A percentile compares a stretch with the other conserved stretches of the same genome.
These are phyloP conservation scores for Candida ulmi DNA, from an alignment of 805 yeast species.

Conservation along the genomic window DNA sequence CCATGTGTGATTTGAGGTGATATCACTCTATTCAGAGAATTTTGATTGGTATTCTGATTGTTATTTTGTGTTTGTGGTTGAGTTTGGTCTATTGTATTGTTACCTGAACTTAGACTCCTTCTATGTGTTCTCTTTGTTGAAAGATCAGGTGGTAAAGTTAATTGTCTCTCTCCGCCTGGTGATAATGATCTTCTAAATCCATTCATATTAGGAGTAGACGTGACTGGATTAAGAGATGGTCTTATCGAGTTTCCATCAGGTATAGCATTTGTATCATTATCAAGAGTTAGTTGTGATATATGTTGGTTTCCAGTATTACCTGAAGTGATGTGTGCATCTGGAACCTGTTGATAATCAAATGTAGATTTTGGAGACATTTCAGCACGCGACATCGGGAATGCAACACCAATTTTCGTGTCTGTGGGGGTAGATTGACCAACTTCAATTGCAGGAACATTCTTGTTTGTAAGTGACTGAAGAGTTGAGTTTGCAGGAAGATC, in stretches of 20 bases:
- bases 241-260: slow-evolving; percentile 1
- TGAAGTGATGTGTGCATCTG: too few species aligned
- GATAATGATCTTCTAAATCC: slow-evolving; percentile 13
- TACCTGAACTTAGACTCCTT: slow-evolving; percentile 1
- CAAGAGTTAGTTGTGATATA: too few species aligned
- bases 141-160: slow-evolving; percentile 1
- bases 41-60: not conserved
- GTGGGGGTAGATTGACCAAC: not conserved
- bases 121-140: not conserved
- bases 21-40: too few species aligned
- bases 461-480: not conserved
- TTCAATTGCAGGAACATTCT: not conserved
- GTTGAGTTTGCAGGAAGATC: too few species aligned
- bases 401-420: not conserved
- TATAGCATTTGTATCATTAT: too few species aligned
- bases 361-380: not conserved
- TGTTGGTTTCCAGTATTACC: too few species aligned
- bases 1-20: too few species aligned
- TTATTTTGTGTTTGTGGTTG: too few species aligned
- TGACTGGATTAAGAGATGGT: slow-evolving; percentile 8
- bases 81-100: not conserved
- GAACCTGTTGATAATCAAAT: not conserved
- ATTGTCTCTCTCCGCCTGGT: slow-evolving; percentile 8
- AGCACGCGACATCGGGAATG: not conserved
- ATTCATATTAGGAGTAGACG: not conserved